Conservation (phyloP, 345 rosid species). For the Jatropha curcas region DNA sequence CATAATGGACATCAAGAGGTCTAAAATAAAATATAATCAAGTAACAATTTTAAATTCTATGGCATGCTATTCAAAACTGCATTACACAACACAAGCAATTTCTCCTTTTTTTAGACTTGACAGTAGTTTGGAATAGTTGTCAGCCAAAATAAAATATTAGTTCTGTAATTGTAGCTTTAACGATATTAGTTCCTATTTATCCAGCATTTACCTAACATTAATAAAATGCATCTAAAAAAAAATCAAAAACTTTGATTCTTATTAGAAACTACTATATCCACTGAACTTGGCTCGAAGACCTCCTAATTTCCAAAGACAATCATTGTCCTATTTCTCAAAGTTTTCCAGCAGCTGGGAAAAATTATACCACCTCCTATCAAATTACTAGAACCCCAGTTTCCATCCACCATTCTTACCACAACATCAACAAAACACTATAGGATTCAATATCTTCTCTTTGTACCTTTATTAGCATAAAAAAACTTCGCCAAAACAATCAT, state of each 20-base stretch:
- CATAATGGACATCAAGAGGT: constrained; percentile 4
- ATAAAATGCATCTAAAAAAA: not conserved
- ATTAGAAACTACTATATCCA: not conserved
- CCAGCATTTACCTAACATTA: not conserved
- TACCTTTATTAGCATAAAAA: not conserved
- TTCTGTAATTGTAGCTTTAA: not conserved
- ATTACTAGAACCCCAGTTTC: not conserved
- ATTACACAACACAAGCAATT: not conserved
- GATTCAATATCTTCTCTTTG: constrained; percentile 2
- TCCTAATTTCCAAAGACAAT: not conserved
- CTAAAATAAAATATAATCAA: not conserved
- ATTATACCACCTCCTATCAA: not conserved
- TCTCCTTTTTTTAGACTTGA: not conserved
- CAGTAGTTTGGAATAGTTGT: not conserved
- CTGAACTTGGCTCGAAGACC: not conserved
- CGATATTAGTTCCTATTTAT: not conserved
- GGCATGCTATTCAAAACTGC: not conserved
- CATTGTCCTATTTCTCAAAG: not conserved
- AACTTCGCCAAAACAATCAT: not conserved
- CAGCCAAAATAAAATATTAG: not conserved
- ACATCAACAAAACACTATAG: not conserved
- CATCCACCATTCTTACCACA: not conserved
- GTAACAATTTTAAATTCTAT: not conserved
- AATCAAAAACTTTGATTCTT: not conserved
- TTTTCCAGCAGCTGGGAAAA: not conserved